These are phyloP conservation scores for Phialophora chinensis DNA, from an alignment of 2,329 filamentous ascomycete species.

Conservation along the genomic window DNA sequence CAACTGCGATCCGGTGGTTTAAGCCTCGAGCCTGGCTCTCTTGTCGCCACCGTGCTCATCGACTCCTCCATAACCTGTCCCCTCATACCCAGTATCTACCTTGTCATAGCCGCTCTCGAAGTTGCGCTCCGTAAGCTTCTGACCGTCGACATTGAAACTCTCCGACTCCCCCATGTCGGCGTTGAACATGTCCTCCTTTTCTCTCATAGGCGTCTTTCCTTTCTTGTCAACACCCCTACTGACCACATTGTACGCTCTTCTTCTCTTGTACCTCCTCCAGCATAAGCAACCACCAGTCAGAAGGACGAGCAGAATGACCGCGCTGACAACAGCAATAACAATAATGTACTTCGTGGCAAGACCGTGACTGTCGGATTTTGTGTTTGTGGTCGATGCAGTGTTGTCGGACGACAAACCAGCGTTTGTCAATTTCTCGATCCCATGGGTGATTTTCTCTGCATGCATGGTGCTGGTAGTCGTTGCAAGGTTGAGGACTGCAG, in stretches of 20 bases:
- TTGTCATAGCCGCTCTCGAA: conserved; percentile 34
- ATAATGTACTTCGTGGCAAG: conserved; percentile 32
- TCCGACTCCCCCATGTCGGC: conserved; percentile 30
- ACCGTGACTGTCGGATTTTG: conserved; percentile 15
- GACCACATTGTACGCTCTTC: conserved; percentile 31
- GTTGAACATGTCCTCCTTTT: conserved; percentile 35
- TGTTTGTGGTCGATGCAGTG: neutral
- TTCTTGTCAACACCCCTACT: conserved; percentile 28
- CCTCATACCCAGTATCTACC: conserved; percentile 31
- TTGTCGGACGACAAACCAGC: conserved; percentile 26
- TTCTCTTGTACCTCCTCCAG: conserved; percentile 32
- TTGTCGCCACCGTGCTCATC: conserved; percentile 30
- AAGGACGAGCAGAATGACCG: conserved; percentile 24
- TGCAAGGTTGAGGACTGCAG: conserved; percentile 9
- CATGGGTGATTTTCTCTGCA: conserved; percentile 30
- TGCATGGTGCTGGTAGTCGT: conserved; percentile 22
- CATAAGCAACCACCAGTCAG: conserved; percentile 24
- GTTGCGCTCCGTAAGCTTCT: conserved; percentile 28
- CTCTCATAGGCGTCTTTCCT: conserved; percentile 19
- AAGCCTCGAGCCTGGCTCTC: conserved; percentile 29
- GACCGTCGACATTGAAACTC: conserved; percentile 23
- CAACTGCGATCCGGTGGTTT: neutral
- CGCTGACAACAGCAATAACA: conserved; percentile 28
- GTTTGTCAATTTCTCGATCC: conserved; percentile 23
- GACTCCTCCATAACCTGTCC: conserved; percentile 25